Conservation (phyloP, 345 rosid species). For the Capsella bursapastoris region DNA sequence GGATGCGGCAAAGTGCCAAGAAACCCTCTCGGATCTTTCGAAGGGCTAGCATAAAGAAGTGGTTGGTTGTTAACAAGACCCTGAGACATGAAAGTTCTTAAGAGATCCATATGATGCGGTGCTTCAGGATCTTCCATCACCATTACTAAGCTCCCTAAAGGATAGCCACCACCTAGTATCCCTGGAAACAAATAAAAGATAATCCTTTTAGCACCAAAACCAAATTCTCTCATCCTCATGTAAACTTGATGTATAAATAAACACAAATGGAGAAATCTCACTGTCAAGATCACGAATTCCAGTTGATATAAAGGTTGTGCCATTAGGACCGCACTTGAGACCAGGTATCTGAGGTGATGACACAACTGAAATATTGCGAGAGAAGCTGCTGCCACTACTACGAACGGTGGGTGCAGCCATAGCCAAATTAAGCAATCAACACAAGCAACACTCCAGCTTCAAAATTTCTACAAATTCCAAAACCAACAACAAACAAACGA, state of each 20-base stretch:
- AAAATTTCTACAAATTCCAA: conserved; percentile 29
- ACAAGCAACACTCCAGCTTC: conserved; percentile 3
- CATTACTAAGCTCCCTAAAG: conserved; percentile 86
- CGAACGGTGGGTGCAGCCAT: conserved; percentile 77
- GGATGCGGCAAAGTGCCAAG: conserved; percentile 89
- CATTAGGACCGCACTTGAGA: conserved; percentile 83
- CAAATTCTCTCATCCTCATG: background rate
- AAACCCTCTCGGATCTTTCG: conserved; percentile 81
- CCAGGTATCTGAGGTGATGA: conserved; percentile 62
- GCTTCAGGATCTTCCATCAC: conserved; percentile 99
- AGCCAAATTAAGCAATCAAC: conserved; percentile 16
- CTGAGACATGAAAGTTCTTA: conserved; percentile 96
- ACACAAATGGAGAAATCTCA: conserved; percentile 39
- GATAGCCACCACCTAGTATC: conserved; percentile 84
- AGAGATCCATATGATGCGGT: conserved; percentile 93
- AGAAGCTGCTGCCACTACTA: conserved; percentile 62
- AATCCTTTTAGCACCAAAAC: conserved; percentile 16
- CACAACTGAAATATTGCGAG: conserved; percentile 60
- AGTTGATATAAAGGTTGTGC: conserved; percentile 68
- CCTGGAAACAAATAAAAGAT: conserved; percentile 48
- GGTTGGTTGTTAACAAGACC: conserved; percentile 86
- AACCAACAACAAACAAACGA: background rate
- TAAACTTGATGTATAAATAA: conserved; percentile 5
- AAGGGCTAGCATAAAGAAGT: conserved; percentile 83
- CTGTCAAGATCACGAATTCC: conserved; percentile 95